Percentiles rank a stretch among this genome's conserved stretches.
Evolutionary conservation across 1,284 basidiomycete species (phyloP).

Genomic region (Cutaneotrichosporon spelunceum): DNA sequence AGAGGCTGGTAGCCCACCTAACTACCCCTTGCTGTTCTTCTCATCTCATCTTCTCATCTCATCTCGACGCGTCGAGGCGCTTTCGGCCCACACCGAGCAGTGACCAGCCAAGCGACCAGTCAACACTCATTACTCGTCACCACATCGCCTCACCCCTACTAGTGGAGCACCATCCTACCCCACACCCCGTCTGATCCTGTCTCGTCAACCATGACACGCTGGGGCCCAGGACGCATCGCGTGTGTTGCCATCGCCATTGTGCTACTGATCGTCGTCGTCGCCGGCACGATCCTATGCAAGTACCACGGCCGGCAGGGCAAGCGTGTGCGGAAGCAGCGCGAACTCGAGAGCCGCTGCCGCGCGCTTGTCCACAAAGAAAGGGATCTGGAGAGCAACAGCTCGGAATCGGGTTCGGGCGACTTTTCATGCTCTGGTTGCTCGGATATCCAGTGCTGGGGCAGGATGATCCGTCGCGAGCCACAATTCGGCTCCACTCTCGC

Average conservation of each 20-base stretch:
- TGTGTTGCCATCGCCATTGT: not conserved
- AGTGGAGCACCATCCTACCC: not conserved
- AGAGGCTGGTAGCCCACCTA: not conserved
- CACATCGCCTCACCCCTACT: not conserved
- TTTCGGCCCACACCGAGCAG: not conserved
- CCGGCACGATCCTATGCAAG: slow-evolving; percentile 4
- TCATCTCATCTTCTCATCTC: not conserved
- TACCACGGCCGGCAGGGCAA: not conserved
- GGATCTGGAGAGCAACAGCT: not conserved
- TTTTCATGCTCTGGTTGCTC: slow-evolving; percentile 3
- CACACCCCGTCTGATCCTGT: not conserved
- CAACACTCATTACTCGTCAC: not conserved
- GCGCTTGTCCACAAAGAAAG: not conserved
- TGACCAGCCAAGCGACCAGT: too few species aligned
- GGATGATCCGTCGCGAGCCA: not conserved
- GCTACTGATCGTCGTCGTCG: not conserved
- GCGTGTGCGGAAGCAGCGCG: not conserved
- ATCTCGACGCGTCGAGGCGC: not conserved
- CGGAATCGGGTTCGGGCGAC: not conserved
- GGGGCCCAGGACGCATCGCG: not conserved
- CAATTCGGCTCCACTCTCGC: not conserved
- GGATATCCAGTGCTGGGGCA: slow-evolving; percentile 1
- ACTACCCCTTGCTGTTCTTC: not conserved
- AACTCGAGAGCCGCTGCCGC: not conserved
- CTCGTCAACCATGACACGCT: not conserved